phyloP scores from a whole-genome alignment of 768 basidiomycete species.

The Suillus tomentosus region DNA sequence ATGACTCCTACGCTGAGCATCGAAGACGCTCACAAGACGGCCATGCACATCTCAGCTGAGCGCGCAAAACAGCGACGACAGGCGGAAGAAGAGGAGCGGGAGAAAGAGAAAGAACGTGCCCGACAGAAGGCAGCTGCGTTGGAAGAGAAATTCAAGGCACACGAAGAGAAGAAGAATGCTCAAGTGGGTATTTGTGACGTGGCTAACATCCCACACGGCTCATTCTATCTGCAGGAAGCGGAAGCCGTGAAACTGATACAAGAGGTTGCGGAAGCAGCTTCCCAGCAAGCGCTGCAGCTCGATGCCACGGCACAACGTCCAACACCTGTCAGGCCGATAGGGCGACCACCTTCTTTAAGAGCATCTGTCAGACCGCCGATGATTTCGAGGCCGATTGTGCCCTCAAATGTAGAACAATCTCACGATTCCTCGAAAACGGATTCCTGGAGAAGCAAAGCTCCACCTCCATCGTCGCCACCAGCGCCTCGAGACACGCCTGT shows the following conservation, averaged over 20 bases:
- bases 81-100: constrained; percentile 81
- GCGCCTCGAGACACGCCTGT: constrained; percentile 32
- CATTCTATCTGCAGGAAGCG: constrained; percentile 29
- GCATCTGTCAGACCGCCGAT: constrained; percentile 27
- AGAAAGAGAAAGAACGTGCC: constrained; percentile 80
- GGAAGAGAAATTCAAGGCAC: constrained; percentile 62
- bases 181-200: constrained; percentile 21
- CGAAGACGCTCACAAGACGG: constrained; percentile 68
- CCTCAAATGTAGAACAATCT: constrained; percentile 27
- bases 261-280: constrained; percentile 47
- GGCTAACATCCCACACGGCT: constrained; percentile 20
- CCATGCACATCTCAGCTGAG: constrained; percentile 86
- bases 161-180: constrained; percentile 17
- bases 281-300: constrained; percentile 14
- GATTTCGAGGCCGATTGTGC: constrained; percentile 12
- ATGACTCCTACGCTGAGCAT: constrained; percentile 43
- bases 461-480: constrained; percentile 31
- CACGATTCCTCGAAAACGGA: constrained; percentile 40
- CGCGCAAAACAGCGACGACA: constrained; percentile 78
- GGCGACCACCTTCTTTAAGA: constrained; percentile 38
- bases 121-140: constrained; percentile 76
- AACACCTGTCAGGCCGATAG: constrained; percentile 21
- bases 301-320: constrained; percentile 12
- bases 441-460: constrained; percentile 63
- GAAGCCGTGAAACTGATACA: constrained; percentile 49